Base-by-base conservation (phyloP, 495 filamentous ascomycete genomes). In the Neurospora africana region DNA sequence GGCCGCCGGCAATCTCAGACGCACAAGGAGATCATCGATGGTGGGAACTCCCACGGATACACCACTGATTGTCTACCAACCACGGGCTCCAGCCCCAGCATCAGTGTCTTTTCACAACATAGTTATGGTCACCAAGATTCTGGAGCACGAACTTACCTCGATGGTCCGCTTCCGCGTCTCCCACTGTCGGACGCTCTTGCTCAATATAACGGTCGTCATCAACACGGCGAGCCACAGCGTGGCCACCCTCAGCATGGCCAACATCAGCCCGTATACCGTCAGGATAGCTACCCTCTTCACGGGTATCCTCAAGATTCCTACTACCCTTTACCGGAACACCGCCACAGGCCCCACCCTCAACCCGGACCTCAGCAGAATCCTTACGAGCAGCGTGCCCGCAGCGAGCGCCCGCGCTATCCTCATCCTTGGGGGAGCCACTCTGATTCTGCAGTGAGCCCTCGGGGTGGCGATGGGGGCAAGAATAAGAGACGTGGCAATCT, bases 401-500 rank as follows among this genome's bases (percentile, higher is more conserved):
- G 53, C 15, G 53, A 65, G 27, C 53, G 27, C 15, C 5, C 27
- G 53, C 53, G 27, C 53, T 33, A 65, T 65, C 11, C 21, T 58
- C 53, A 65, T 35, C 53, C 27, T 33, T 65, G 53, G 53, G 53
- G 27, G 53, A 17, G 53, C 27, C 53, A 65, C 17, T 65, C 27
- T 65, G 53, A 65, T 65, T 65, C 53, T 30, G 53, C 23, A 13
- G 53, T 65, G 2, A 35, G 53, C 53, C 53, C 53, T 35, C 53
- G 15, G 15, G 53, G 53, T 13, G 53, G 27, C 23, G 53, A 65
- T 65, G 27, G 53, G 27, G 53, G 53, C 23, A 65, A 65, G 53
- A 61, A 33, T 69, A 89, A 83, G 72, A 74, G 86, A 6, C 79
- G 93, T 53, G 93, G 93, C 4, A 97, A 97, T 75, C 82, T 97